Base-by-base conservation (phyloP, 1,284 basidiomycete genomes). In the Boletus hoseneyae region DNA sequence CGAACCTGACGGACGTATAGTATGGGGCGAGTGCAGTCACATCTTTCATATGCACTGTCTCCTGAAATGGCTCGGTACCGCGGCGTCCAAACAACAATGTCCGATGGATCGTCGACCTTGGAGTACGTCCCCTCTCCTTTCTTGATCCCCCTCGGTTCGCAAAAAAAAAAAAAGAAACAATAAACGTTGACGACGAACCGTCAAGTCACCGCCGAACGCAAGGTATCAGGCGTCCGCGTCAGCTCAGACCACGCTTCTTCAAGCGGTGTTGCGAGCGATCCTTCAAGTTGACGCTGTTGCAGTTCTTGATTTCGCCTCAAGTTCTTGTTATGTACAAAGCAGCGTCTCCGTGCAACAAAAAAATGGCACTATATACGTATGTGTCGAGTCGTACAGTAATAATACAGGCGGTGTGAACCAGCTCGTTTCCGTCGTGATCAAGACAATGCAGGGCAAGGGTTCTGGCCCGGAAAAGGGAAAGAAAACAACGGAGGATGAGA, bases 1-100 rank as follows among this genome's bases (percentile, higher is more conserved):
- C 6, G 29, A 29, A 25, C 23, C 23, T 6, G 23, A 25, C 23
- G 27, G 27, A 29, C 27, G 27, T 9, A 8, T 56, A 95, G 94
- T 97, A 50, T 97, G 93, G 91, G 94, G 94, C 23, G 87, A 95
- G 71, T 97, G 94, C 64, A 91, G 85, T 6, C 94, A 97, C 67
- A 85, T 96, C 49, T 95, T 93, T 65, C 93, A 95, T 67, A 92
- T 94, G 90, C 92, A 95, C 69, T 97, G 94, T 70, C 72, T 97
- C 12, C 77, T 95, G 57, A 96, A 96, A 67, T 97, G 94, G 94
- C 83, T 97, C 53, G 84, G 84, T 2, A 93, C 92, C 0, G 77
- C 85, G 3, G 81, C 87, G 13, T 91, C 88, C 32, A 95, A 95
- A 65, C 84, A 88, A 59, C 90, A 93, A 61, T 97, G 94, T 73